Evolutionary conservation across 306 rosid genomes (phyloP).

Genomic region (Inga oerstediana): DNA sequence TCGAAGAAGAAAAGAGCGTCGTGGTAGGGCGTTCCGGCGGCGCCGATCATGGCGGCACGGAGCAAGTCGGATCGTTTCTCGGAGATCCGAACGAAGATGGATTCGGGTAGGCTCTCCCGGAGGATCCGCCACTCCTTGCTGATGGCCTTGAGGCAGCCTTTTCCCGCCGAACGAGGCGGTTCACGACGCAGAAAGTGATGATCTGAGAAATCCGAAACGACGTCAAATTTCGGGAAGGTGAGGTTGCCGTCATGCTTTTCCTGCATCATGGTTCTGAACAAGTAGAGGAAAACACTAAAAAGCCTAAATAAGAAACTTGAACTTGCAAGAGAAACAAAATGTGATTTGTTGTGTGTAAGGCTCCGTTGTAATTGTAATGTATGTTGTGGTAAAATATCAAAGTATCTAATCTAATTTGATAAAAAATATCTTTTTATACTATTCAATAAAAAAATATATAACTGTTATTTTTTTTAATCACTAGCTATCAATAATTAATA

Average conservation of each 20-base stretch:
- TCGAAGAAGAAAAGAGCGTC: conserved; percentile 65
- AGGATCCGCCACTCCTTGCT: conserved; percentile 62
- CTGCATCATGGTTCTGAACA: background rate
- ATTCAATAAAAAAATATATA: too few relatives aligned
- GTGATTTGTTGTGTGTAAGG: background rate
- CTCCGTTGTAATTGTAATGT: too few relatives aligned
- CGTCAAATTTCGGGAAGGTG: conserved; percentile 43
- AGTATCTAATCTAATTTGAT: too few relatives aligned
- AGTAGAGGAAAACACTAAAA: background rate
- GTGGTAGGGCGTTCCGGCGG: conserved; percentile 65
- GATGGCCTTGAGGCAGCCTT: conserved; percentile 34
- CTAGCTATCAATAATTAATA: too few relatives aligned
- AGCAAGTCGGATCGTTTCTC: conserved; percentile 47
- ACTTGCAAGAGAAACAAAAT: too few relatives aligned
- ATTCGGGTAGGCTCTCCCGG: conserved; percentile 48
- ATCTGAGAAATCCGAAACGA: conserved; percentile 45
- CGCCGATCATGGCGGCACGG: conserved; percentile 53
- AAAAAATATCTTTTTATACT: too few relatives aligned
- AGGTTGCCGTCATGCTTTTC: background rate
- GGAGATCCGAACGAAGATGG: conserved; percentile 42
- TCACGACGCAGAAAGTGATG: conserved; percentile 28
- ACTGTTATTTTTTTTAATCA: too few relatives aligned
- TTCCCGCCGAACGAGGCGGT: background rate
- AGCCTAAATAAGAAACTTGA: background rate
- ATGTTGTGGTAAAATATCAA: too few relatives aligned